Evolutionary conservation across 2,329 filamentous ascomycete genomes (phyloP).

Genomic region (Ophiocordyceps unilateralis): DNA sequence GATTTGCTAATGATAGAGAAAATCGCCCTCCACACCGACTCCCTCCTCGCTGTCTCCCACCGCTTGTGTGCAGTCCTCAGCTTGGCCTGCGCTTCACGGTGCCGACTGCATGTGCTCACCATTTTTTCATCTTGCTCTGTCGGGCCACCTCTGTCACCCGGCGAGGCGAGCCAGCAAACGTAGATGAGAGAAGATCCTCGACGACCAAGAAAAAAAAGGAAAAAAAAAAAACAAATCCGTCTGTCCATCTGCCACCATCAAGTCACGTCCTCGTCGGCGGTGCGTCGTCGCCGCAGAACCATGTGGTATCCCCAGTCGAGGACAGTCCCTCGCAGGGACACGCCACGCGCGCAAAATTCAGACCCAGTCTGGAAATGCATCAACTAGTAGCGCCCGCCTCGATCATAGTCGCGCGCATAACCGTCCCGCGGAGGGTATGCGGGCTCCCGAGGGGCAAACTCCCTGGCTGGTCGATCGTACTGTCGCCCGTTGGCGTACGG

Average conservation of each 20-base stretch:
- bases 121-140: background rate
- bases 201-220: background rate
- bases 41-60: background rate
- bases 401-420: conserved; percentile 31
- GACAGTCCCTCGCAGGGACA: conserved; percentile 10
- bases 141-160: no score
- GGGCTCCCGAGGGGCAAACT: conserved; percentile 27
- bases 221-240: background rate
- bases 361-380: conserved; percentile 4
- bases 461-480: conserved; percentile 38
- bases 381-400: conserved; percentile 30
- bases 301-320: conserved; percentile 20
- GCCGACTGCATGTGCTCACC: background rate
- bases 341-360: conserved; percentile 2
- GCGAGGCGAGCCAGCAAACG: background rate
- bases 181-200: background rate
- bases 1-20: background rate
- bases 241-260: background rate
- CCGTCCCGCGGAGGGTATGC: conserved; percentile 20
- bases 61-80: background rate
- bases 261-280: background rate
- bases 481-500: conserved; percentile 40
- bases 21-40: no score
- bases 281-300: no score
- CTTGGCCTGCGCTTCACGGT: background rate